Evolutionary conservation across 179 eudicot genomes (phyloP), one percentile per base, ranked within the genome.

Genomic region (Carnegiea gigantea): DNA sequence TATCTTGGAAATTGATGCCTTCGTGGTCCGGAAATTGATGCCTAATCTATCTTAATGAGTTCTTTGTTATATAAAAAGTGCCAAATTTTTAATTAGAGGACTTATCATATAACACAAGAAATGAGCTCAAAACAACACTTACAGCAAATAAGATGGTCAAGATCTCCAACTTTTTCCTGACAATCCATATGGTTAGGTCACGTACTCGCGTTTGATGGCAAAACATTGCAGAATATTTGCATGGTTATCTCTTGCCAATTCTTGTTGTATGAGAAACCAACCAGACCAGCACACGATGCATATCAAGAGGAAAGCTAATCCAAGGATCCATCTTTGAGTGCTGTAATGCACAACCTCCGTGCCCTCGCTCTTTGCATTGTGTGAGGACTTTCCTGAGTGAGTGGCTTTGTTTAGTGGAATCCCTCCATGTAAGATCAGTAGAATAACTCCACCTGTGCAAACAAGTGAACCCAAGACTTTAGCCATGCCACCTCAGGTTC

Each of bases 251-350:
- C 85, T 92, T 91, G 36, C 95, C 89, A 28, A 95, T 89, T 80
- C 85, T 83, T 3, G 92, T 86, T 95, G 98, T 46, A 91, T n/a
- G 26, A 93, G 90, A 80, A 92, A 95, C 98, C 98, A 95, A 18
- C 91, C 89, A 60, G 97, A 83, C 98, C 98, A 93, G 70, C 76
- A 62, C 7, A 93, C 21, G 77, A 88, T 79, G 82, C 93, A 88
- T 44, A 80, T 77, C 64, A 82, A 67, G 68, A 93, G 83, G 85
- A 85, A 84, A 36, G 87, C 12, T 7, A 95, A 85, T 51, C 98
- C 98, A 26, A 87, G 48, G 1, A 84, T 84, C 88, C 90, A 86
- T 44, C 78, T 82, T 74, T 76, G 73, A 30, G 46, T 15, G 75
- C 75, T 75, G 54, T 59, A 67, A 18, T 30, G 77, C 28, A 79